These are phyloP conservation scores for Nitzschia sp. DNA, from an alignment of 108 stramenopile species.

Conservation along the genomic window DNA sequence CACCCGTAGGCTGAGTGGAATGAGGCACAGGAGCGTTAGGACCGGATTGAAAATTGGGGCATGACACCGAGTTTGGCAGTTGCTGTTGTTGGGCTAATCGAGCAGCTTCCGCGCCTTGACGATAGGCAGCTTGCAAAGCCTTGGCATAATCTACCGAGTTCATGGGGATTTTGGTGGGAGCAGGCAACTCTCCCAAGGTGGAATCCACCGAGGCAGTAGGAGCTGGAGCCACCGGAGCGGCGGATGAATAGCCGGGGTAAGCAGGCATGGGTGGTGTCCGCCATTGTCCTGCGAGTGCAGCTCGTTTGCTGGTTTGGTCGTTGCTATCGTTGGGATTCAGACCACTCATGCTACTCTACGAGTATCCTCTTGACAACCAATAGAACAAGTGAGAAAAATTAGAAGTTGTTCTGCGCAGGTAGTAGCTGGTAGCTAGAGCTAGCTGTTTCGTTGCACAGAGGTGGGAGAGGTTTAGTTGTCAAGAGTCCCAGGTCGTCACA, in stretches of 20 bases:
- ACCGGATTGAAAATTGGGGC: slow-evolving; percentile 49
- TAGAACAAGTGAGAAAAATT: too few relatives aligned
- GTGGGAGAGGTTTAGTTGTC: too few relatives aligned
- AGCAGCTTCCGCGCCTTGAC: slow-evolving; percentile 70
- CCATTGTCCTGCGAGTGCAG: slow-evolving; percentile 85
- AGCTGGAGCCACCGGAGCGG: slow-evolving; percentile 3
- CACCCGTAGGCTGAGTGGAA: background rate
- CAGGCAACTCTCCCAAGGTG: slow-evolving; percentile 4
- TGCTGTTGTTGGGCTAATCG: slow-evolving; percentile 34
- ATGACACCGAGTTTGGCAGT: slow-evolving; percentile 42
- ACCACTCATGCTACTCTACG: too few relatives aligned
- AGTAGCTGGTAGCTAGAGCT: too few relatives aligned
- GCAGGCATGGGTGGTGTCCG: slow-evolving; percentile 75
- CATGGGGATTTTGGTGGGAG: slow-evolving; percentile 42
- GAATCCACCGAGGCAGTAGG: background rate
- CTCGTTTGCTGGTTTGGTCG: slow-evolving; percentile 52
- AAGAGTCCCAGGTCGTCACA: too few relatives aligned
- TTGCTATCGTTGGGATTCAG: background rate
- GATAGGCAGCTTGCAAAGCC: slow-evolving; percentile 83
- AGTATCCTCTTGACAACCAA: too few relatives aligned
- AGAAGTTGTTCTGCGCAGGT: too few relatives aligned
- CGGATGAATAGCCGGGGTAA: slow-evolving; percentile 39
- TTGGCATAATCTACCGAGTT: slow-evolving; percentile 77
- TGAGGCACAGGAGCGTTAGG: slow-evolving; percentile 13
- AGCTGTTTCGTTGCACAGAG: too few relatives aligned